Conservation (phyloP, 75 land plant genomes). For the Gnetum montanum region DNA sequence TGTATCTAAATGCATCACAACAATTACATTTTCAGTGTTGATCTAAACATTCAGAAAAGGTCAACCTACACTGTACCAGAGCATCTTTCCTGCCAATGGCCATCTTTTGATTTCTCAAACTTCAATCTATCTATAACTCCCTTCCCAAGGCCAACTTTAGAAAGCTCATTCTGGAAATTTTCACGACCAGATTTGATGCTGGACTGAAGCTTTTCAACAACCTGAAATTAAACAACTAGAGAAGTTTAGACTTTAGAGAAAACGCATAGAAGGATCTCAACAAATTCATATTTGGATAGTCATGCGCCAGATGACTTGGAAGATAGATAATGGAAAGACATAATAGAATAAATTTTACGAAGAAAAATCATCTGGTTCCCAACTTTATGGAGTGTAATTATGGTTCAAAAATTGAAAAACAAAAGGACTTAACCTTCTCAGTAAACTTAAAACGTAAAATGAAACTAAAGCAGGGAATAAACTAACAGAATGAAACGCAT, state of each 20-base stretch:
- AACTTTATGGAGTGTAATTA: too few relatives aligned
- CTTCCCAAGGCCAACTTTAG: conserved; percentile 54
- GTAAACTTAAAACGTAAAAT: too few relatives aligned
- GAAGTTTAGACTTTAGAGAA: not conserved
- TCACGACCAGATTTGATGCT: conserved; percentile 55
- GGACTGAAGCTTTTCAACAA: conserved; percentile 67
- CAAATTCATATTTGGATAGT: too few relatives aligned
- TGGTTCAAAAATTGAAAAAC: too few relatives aligned
- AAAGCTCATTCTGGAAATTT: conserved; percentile 70
- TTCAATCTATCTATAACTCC: conserved; percentile 59
- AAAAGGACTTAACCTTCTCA: too few relatives aligned
- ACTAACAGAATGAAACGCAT: too few relatives aligned
- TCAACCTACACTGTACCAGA: conserved; percentile 99
- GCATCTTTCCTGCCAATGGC: conserved; percentile 86
- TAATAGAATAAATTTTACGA: not conserved
- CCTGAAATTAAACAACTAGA: too few relatives aligned
- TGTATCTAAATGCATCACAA: not conserved
- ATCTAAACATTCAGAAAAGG: not conserved
- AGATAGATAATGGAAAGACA: too few relatives aligned
- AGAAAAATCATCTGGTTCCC: not conserved
- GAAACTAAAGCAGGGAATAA: too few relatives aligned
- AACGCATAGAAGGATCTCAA: not conserved
- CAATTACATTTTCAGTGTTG: not conserved
- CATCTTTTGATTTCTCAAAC: conserved; percentile 61
- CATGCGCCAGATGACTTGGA: too few relatives aligned